Base-by-base conservation (phyloP, 2,329 filamentous ascomycete species). In the Calonectria pteridis region DNA sequence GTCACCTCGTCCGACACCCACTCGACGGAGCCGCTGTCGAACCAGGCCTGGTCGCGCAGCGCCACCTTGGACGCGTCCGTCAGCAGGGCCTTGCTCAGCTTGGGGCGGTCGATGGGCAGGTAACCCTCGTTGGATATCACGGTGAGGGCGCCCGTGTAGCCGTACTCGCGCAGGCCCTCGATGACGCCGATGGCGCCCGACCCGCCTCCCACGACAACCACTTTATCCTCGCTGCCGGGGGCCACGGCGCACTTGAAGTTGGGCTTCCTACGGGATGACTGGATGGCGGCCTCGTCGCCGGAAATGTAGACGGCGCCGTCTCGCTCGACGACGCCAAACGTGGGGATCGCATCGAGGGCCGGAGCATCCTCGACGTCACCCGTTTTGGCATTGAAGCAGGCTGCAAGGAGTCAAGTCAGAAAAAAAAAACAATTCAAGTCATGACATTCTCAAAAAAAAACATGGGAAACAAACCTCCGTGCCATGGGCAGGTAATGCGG, bases 331-430 rank as follows among this genome's bases (percentile, higher is more conserved):
- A 98, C 88, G 67, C 95, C 92, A 86, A 97, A 99, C 65, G 93
- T 93, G 58, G 94, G 91, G 31, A 99, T 87, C n/a, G 94, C 90
- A 81, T 98, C 95, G 31, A 98, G 91, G 2, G 95, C 97, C 0
- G 97, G 97, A 0, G 96, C 96, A 82, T 98, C 95, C 86, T 99
- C 97, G 73, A 98, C 94, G 80, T 99, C 97, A 67, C 97, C 97
- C 7, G 94, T 97, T 70, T 90, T 90, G 76, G 95, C 92, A 76
- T 95, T 97, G 87, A 98, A 99, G 88, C 97, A 99, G 71, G 97
- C 97, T 96, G 76, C 67, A 51, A 10, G 6, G 13, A 14, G 4
- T 43, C 0, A 58, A 26, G 69, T 76, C 40, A 77, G 67, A 26
- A 53, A 33, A 20, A 63, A 28, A 10, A 31, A 4, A n/a, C n/a